Base-by-base conservation (phyloP, 2,329 filamentous ascomycete genomes). In the Metarhizium rileyi region DNA sequence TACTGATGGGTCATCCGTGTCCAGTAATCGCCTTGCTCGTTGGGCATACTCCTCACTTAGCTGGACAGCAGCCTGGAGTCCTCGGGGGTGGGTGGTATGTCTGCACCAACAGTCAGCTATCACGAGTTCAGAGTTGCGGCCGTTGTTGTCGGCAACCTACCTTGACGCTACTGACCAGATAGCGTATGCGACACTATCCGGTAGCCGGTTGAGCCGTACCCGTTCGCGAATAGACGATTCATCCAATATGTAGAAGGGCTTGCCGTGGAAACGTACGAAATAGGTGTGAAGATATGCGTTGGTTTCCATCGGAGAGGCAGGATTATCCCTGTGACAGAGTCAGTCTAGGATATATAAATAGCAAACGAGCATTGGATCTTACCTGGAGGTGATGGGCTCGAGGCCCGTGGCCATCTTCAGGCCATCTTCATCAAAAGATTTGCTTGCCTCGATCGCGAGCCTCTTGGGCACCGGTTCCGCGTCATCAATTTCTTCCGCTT, bases 211-310 rank as follows among this genome's bases (percentile, higher is more conserved):
- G 9, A 82, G 67, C 56, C 87, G 83, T 54, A 89, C 69, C 23
- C 83, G 76, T 65, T 90, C 86, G 50, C 88, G 77, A 9, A 86
- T 83, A 0, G 78, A 80, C 0, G 82, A 73, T 65, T 95, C 88
- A 60, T 94, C 87, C 3, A 95, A 72, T 47, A 94, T 83, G 60
- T 87, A 81, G 56, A 86, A 93, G 1, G 88, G 87, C 61, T 90
- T 91, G 46, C 84, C 85, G 63, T 95, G 88, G 36, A 90, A 80
- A 46, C 86, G 79, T 22, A 75, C 70, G 63, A 95, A 94, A 64
- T 90, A 95, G 5, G 83, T 84, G 59, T 94, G 84, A 27, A 94
- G 70, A 26, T 90, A 70, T 1, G 76, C 69, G 59, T 87, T 82
- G 1, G 77, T 74, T 46, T 79, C 74, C 16, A 80, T 68, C 2